These are phyloP conservation scores for Sclerotinia subarctica DNA, from an alignment of 2,329 filamentous ascomycete species.

Conservation along the genomic window DNA sequence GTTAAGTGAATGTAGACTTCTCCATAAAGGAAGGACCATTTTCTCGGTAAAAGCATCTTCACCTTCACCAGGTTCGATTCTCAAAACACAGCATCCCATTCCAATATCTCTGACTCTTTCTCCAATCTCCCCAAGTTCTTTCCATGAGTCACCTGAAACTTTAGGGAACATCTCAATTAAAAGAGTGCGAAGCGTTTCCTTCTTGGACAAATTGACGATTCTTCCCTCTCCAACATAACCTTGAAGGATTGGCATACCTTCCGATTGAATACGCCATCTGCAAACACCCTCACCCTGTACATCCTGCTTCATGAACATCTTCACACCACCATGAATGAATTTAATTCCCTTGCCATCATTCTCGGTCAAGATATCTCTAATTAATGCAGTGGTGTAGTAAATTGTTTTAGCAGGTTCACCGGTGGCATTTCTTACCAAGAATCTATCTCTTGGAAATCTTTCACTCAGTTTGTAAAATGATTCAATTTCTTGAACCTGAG, in stretches of 20 bases:
- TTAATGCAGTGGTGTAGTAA: constrained; percentile 87
- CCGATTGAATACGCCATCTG: constrained; percentile 91
- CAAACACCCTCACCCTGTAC: constrained; percentile 82
- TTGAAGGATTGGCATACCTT: constrained; percentile 87
- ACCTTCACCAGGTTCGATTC: constrained; percentile 67
- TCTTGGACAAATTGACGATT: constrained; percentile 70
- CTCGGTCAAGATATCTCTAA: constrained; percentile 76
- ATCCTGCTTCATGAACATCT: constrained; percentile 99
- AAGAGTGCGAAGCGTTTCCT: constrained; percentile 76
- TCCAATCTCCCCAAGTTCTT: constrained; percentile 80
- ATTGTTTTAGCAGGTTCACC: constrained; percentile 90
- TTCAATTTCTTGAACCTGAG: constrained; percentile 73
- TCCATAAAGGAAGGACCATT: constrained; percentile 91
- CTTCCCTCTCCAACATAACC: constrained; percentile 81
- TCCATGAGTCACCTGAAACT: constrained; percentile 70
- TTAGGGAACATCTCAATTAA: constrained; percentile 97
- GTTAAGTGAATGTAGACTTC: constrained; percentile 87
- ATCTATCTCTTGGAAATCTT: constrained; percentile 84
- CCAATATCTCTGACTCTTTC: constrained; percentile 73
- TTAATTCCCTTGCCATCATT: constrained; percentile 92
- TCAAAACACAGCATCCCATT: constrained; percentile 89
- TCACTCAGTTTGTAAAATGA: constrained; percentile 80
- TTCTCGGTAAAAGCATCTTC: constrained; percentile 65
- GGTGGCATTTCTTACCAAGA: constrained; percentile 91
- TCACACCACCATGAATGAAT: constrained; percentile 94